Base-by-base conservation (phyloP, 2,329 filamentous ascomycete genomes). In the Curvularia spicifera region DNA sequence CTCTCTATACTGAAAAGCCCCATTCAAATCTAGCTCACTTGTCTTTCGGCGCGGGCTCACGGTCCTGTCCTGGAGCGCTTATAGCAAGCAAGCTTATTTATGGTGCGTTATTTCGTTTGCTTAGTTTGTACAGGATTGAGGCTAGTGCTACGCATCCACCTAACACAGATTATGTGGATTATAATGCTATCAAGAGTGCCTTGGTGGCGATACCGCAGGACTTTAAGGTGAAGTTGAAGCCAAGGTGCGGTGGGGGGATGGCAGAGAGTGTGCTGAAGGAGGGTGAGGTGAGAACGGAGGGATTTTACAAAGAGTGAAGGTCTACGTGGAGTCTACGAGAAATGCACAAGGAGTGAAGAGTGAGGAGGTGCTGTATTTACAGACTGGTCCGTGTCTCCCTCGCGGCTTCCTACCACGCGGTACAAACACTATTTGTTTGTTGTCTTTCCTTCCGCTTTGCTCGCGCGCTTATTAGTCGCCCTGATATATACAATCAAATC, bases 151-250 rank as follows among this genome's bases (percentile, higher is more conserved):
- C 70, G 0, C 73, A 81, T 43, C 84, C 85, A 0, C 85, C 85
- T 0, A 87, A 86, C 61, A 87, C 84, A 0, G 84, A 87, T 66
- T 87, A 87, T 60, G 81, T 87, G 4, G 84, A 87, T 5, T 87
- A 87, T 64, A 87, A 87, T 63, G 79, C 83, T 65, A 82, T 86
- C 64, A 87, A 87, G 72, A 82, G 80, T 1, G 85, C 85, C 0
- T 64, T 87, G 33, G 85, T 87, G 12, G 85, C 85, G 0, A 87
- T 87, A 50, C 85, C 85, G 1, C 73, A 81, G 44, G 80, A 85
- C 44, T 87, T 87, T 70, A 85, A 84, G 65, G 80, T 87, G 5
- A 83, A 77, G 65, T 70, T 87, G n/a, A 75, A 85, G 15, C 83
- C 84, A 0, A 76, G 85, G 45, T 82, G 85, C 63, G 52, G 56